Conservation (phyloP, 1,284 basidiomycete genomes). For the Ustilago cynodontis region DNA sequence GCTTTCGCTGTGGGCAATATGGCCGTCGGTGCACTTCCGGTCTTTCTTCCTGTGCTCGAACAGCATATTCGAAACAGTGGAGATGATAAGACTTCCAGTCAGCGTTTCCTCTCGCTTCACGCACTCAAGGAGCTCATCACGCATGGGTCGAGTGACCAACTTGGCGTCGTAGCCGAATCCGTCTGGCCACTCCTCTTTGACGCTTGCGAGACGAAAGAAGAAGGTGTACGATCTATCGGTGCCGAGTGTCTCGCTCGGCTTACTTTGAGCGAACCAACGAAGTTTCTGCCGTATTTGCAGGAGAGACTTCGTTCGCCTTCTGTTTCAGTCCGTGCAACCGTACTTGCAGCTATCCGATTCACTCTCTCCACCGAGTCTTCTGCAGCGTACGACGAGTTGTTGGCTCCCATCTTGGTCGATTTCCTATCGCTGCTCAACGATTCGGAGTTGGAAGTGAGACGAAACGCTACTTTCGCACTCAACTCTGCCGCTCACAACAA, state of each 20-base stretch:
- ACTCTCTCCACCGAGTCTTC: conserved; percentile 87
- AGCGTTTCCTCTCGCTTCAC: conserved; percentile 78
- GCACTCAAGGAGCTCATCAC: conserved; percentile 96
- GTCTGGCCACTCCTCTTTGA: conserved; percentile 82
- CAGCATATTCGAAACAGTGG: conserved; percentile 77
- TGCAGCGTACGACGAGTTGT: conserved; percentile 85
- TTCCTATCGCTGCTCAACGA: conserved; percentile 91
- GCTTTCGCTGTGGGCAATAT: conserved; percentile 80
- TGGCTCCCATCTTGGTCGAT: conserved; percentile 86
- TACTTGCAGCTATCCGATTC: conserved; percentile 92
- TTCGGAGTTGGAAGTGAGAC: conserved; percentile 73
- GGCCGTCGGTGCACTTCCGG: conserved; percentile 86
- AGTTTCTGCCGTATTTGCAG: conserved; percentile 79
- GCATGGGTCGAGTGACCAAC: conserved; percentile 83
- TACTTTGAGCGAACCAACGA: conserved; percentile 86
- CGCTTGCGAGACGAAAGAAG: conserved; percentile 75
- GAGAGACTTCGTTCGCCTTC: conserved; percentile 76
- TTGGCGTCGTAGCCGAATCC: conserved; percentile 84
- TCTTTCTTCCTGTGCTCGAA: conserved; percentile 87
- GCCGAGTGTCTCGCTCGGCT: conserved; percentile 96
- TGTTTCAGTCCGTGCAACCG: conserved; percentile 78
- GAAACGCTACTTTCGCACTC: conserved; percentile 76
- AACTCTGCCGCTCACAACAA: conserved; percentile 96
- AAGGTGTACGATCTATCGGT: conserved; percentile 91
- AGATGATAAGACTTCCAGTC: conserved; percentile 69